phyloP scores from a whole-genome alignment of 225 moss, liverwort and hornwort genomes.

The Marchantia paleacea region DNA sequence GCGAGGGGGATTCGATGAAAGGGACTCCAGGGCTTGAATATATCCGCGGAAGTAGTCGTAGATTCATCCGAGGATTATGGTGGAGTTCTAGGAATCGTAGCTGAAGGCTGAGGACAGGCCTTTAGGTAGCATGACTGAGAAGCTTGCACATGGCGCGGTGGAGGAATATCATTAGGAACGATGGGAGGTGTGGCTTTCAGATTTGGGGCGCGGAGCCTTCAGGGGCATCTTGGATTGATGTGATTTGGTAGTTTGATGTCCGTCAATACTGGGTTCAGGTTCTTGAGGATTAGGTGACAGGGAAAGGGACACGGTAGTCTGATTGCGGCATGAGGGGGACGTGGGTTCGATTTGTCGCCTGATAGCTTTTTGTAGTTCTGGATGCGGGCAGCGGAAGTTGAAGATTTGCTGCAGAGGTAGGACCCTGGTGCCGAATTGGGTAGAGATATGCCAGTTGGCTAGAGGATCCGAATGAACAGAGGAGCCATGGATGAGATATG shows the following conservation, averaged over 20 bases:
- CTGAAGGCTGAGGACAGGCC: background rate
- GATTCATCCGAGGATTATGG: background rate
- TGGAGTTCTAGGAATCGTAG: background rate
- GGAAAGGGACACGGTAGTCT: background rate
- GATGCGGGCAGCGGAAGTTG: background rate
- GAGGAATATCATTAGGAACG: background rate
- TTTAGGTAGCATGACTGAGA: background rate
- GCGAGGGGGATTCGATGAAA: background rate
- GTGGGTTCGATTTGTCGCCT: background rate
- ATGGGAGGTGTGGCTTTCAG: background rate
- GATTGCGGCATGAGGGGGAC: background rate
- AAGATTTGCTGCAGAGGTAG: conserved; percentile 5
- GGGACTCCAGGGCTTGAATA: background rate
- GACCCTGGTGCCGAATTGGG: background rate
- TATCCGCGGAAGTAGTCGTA: background rate
- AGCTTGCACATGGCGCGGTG: background rate
- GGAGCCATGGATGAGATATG: conserved; percentile 80
- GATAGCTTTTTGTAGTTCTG: background rate
- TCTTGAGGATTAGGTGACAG: background rate
- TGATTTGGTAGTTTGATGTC: background rate
- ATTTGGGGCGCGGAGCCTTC: background rate
- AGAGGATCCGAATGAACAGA: conserved; percentile 34
- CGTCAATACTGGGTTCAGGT: background rate
- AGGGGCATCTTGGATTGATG: background rate
- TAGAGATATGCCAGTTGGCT: conserved; percentile 16